Evolutionary conservation across 148 eudicot species (phyloP), one percentile per base, ranked within the genome.

Genomic region (Arbutus unedo): DNA sequence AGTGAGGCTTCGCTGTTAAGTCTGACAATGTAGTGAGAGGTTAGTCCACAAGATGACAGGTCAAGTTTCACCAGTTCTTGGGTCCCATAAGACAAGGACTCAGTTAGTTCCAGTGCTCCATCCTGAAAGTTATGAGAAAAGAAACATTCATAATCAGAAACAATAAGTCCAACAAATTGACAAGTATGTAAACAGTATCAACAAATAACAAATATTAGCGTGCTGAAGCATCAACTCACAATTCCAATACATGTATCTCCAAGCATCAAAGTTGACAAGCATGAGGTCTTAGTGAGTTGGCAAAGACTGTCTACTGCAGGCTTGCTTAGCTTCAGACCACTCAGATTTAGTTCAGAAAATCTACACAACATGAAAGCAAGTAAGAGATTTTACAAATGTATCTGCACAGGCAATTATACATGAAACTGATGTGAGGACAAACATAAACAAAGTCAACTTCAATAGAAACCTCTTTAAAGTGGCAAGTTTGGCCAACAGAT

Each of bases 281-380:
- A 87, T 74, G 88, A 88, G 55, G 89, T 85, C 79, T 79, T 86
- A 31, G 91, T 86, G 83, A 96, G 92, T 83, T 89, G 88, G 90
- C 98, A 92, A 77, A 94, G 89, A 81, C 93, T 78, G 76, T 91
- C 91, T 55, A 94, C 85, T 41, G 90, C 91, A 56, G 89, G 89
- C 78, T 86, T 92, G 87, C 88, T 93, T 79, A 96, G 88, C 85
- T 93, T 96, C 77, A 94, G 73, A 21, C 98, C 99, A 78, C 85
- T 91, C 84, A 96, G 79, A 88, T 83, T 92, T 73, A 96, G 89
- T 82, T 92, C 97, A 49, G 96, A 89, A 92, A 96, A 92, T 85
- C 99, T 96, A 81, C 54, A 64, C 64, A 71, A 21, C 21, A 76
- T n/a, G 2, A 62, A 78, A 54, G 68, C 62, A 44, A 38, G 54